Evolutionary conservation across 2,329 filamentous ascomycete species (phyloP), one percentile per base, ranked within the genome.

Genomic region (Talaromyces sp.): DNA sequence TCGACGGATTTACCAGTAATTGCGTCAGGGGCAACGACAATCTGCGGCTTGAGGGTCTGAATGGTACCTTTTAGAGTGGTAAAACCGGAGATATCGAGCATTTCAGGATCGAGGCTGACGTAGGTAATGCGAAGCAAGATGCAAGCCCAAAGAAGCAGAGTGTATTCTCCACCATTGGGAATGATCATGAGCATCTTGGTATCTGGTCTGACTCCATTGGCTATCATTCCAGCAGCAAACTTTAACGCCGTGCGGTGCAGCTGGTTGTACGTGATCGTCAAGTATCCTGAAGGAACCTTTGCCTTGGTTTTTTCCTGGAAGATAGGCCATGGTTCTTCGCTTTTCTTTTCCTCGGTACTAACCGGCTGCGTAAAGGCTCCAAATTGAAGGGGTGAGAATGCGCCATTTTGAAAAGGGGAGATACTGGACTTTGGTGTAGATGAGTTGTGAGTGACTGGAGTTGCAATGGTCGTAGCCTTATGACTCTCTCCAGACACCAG

Each of bases 131-230:
- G 56, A 6, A 38, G 22, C 3, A 58, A 3, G 22, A 43, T 58
- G 34, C 31, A 58, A 58, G 56, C 34, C 56, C 56, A 43, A 17
- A 58, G 36, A 22, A 58, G 56, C 3, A 58, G 36, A 17, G 31
- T 27, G 15, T 40, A 58, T 27, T 58, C 56, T 40, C 31, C 56
- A 5, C 56, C n/a, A 43, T 59, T 59, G 17, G 56, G 56, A 29
- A 43, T 59, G 36, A 59, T 27, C 36, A 59, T 59, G 22, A 59
- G 56, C 19, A 59, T n/a, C 11, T 5, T 59, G 13, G 36, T n/a
- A 29, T 29, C 22, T 15, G 56, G 6, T 22, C 27, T 38, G 7
- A 27, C 38, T 27, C 56, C 56, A 29, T 59, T 59, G 15, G 36
- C 36, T 3, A 59, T 29, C 34, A 59, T 40, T 45, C 56, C 56